Conservation (phyloP, 495 filamentous ascomycete genomes). For the Cudoniella acicularis region DNA sequence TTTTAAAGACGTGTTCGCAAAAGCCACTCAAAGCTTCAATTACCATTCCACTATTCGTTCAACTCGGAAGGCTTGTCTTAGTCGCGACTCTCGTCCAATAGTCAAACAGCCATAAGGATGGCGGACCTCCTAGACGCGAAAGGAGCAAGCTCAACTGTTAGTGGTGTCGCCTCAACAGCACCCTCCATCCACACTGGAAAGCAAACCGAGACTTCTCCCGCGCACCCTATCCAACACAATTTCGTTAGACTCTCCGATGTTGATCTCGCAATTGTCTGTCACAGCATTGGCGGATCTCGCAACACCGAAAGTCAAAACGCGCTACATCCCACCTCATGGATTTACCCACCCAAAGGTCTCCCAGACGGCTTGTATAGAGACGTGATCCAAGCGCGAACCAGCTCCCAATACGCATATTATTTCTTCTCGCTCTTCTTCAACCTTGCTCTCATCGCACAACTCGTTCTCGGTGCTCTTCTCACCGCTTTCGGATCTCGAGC, state of each 20-base stretch:
- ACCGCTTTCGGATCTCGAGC: constrained; percentile 4
- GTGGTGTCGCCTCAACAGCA: no score
- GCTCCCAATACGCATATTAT: constrained; percentile 4
- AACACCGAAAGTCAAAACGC: background rate
- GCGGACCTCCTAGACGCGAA: background rate
- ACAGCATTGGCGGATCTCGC: constrained; percentile 1
- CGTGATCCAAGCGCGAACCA: background rate
- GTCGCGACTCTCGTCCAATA: background rate
- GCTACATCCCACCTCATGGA: background rate
- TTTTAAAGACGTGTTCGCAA: no score
- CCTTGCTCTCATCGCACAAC: constrained; percentile 9
- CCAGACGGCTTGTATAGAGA: constrained; percentile 13
- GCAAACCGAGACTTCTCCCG: background rate
- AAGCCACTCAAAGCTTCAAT: no score
- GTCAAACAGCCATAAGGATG: background rate
- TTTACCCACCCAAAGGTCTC: constrained; percentile 12
- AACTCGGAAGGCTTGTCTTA: no score
- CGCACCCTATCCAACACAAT: background rate
- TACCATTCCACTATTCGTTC: background rate
- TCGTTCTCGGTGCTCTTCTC: constrained; percentile 15
- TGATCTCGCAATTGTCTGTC: constrained; percentile 3
- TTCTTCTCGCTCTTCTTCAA: constrained; percentile 11
- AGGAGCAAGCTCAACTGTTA: background rate
- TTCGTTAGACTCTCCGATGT: background rate
- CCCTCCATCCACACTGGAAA: background rate